These are phyloP conservation scores for Elymus sibiricus DNA, from an alignment of 176 grass and related monocot species.

Conservation along the genomic window DNA sequence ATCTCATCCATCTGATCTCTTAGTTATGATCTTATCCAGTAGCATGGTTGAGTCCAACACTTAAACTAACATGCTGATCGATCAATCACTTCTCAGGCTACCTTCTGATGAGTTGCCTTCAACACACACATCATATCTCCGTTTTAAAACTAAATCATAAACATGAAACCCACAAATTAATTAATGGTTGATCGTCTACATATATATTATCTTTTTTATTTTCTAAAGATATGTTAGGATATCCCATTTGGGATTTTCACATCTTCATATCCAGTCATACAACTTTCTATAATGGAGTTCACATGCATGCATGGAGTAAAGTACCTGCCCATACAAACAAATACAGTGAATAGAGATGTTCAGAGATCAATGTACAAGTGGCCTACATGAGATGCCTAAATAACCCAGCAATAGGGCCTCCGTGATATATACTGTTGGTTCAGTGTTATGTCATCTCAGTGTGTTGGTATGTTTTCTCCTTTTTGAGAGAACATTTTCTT, in stretches of 20 bases:
- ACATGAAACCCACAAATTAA: not conserved
- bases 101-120: not conserved
- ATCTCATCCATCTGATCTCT: not conserved
- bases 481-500: not conserved
- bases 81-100: not conserved
- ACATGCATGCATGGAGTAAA: slow-evolving; percentile 6
- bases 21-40: not conserved
- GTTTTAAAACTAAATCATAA: not conserved
- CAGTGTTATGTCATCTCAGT: not conserved
- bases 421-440: not conserved
- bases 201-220: not conserved
- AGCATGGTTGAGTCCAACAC: not conserved
- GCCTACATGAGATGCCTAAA: not conserved
- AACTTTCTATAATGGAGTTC: not conserved
- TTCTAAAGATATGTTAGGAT: not conserved
- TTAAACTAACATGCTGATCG: not conserved
- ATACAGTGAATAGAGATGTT: not conserved
- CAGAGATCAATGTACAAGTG: not conserved
- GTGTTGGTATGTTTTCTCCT: not conserved
- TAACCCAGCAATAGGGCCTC: not conserved
- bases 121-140: not conserved
- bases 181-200: not conserved
- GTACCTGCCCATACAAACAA: slow-evolving; percentile 4
- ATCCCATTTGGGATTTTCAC: not conserved
- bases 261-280: not conserved